Conservation (phyloP, 1,284 basidiomycete genomes). For the Apiotrichum laibachii region DNA sequence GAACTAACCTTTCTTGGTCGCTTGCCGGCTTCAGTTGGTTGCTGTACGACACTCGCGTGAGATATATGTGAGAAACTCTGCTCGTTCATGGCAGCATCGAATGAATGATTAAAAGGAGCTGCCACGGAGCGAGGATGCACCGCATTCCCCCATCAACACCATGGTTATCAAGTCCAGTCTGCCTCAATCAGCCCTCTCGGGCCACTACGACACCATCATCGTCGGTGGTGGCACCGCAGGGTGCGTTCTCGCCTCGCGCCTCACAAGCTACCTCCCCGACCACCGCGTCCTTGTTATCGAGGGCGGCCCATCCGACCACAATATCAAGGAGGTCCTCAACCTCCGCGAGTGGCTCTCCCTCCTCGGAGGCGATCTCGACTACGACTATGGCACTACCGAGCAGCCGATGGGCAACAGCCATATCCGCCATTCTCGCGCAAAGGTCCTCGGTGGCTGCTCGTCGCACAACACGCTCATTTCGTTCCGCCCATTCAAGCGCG, state of each 20-base stretch:
- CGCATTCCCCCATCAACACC: not conserved
- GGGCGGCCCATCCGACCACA: slow-evolving; percentile 18
- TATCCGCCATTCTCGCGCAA: slow-evolving; percentile 24
- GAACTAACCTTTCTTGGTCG: too few relatives aligned
- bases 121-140: too few relatives aligned
- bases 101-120: too few relatives aligned
- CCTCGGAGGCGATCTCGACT: slow-evolving; percentile 22
- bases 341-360: slow-evolving; percentile 21
- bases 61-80: too few relatives aligned
- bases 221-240: slow-evolving; percentile 66
- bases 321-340: slow-evolving; percentile 19
- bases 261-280: slow-evolving; percentile 47
- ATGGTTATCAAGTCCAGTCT: slow-evolving; percentile 13
- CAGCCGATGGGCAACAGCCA: slow-evolving; percentile 22
- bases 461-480: slow-evolving; percentile 27
- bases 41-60: too few relatives aligned
- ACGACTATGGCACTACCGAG: slow-evolving; percentile 23
- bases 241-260: slow-evolving; percentile 61
- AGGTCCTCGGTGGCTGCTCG: slow-evolving; percentile 21
- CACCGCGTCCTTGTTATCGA: slow-evolving; percentile 24
- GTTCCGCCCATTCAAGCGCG: slow-evolving; percentile 20
- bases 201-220: slow-evolving; percentile 63
- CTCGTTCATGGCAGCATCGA: too few relatives aligned
- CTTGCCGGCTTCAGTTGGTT: too few relatives aligned
- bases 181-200: slow-evolving; percentile 1